Percentiles rank a stretch among this genome's conserved stretches.
These are phyloP conservation scores for Exserohilum turcica DNA, from an alignment of 2,329 filamentous ascomycete species.

Conservation along the genomic window DNA sequence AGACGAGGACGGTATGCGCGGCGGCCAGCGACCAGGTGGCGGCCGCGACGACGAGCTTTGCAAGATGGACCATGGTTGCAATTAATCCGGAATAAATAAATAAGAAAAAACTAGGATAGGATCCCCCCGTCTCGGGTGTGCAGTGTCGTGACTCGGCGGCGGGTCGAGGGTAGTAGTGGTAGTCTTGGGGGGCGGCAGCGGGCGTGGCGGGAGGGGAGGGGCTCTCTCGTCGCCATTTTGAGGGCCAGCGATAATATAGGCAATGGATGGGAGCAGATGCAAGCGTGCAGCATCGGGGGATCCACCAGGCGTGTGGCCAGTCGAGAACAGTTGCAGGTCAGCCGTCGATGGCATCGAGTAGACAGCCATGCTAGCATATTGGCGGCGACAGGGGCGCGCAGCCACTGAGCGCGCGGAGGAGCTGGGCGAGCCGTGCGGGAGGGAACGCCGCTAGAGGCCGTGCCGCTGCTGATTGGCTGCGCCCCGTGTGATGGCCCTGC, in stretches of 20 bases:
- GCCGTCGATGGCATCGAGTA: slow-evolving; percentile 28
- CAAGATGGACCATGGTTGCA: slow-evolving; percentile 43
- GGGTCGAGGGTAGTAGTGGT: slow-evolving; percentile 11
- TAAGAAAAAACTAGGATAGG: slow-evolving; percentile 1
- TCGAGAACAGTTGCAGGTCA: slow-evolving; percentile 32
- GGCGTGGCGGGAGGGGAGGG: slow-evolving; percentile 29
- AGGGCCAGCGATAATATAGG: slow-evolving; percentile 37
- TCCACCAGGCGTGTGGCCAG: slow-evolving; percentile 28
- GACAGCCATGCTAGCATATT: slow-evolving; percentile 36
- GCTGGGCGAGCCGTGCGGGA: slow-evolving; percentile 30
- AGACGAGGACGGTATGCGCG: slow-evolving; percentile 83
- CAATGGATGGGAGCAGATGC: no score
- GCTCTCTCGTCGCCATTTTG: slow-evolving; percentile 32
- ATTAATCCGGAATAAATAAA: no score
- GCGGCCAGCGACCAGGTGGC: slow-evolving; percentile 54
- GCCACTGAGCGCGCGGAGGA: slow-evolving; percentile 37
- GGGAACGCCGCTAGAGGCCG: slow-evolving; percentile 26
- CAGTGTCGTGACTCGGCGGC: slow-evolving; percentile 10
- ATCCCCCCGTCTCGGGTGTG: slow-evolving; percentile 14
- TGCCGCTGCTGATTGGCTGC: slow-evolving; percentile 26
- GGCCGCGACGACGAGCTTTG: slow-evolving; percentile 39
- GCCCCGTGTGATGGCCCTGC: slow-evolving; percentile 33
- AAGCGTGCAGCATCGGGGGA: slow-evolving; percentile 23
- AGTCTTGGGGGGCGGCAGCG: slow-evolving; percentile 26
- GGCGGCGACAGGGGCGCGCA: slow-evolving; percentile 31